Base-by-base conservation (phyloP, 2,329 filamentous ascomycete genomes). In the Fusarium sarcochroum region DNA sequence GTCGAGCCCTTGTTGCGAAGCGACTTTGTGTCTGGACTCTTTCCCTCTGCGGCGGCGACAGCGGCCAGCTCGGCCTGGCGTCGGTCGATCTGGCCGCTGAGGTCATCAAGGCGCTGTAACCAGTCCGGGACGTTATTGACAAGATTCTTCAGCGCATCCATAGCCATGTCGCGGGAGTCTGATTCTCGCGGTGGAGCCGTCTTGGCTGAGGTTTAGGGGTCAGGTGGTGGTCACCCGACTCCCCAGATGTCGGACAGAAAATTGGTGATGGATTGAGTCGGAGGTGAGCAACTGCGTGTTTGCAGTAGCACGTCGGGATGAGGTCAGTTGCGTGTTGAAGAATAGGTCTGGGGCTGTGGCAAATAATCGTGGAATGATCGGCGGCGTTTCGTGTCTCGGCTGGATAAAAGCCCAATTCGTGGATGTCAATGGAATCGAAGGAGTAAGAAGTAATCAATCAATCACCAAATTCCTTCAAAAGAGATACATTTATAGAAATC, bases 1-100 rank as follows among this genome's bases (percentile, higher is more conserved):
- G 83, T 85, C 10, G 85, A 87, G 46, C 85, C 85, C 53, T 81
- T 81, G 66, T 86, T 85, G 57, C 83, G 80, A 17, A 87, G 71
- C 5, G 84, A 85, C 58, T 77, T 81, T 38, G 78, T 76, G 44
- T 78, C 75, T 32, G 73, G 50, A 34, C 57, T 71, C 51, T 71
- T 73, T n/a, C 70, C 63, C 41, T 75, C 71, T 15, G 69, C 66
- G 42, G 73, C 70, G 40, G 77, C 79, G 57, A 86, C 75, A 58
- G 82, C 81, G 35, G 87, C 88, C 57, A 90, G 81, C 73, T 90
- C 87, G 50, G 81, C 78, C 79, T 91, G 89, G 60, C 89, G 87
- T 73, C 85, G 81, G 60, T 87, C 84, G 60, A 91, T 89, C 76
- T 90, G 85, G 61, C 82, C 81, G 73, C 83, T 89, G 58, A 91